Evolutionary conservation across 192 early-diverging fungal species (phyloP).

Genomic region (Endogone sp.): DNA sequence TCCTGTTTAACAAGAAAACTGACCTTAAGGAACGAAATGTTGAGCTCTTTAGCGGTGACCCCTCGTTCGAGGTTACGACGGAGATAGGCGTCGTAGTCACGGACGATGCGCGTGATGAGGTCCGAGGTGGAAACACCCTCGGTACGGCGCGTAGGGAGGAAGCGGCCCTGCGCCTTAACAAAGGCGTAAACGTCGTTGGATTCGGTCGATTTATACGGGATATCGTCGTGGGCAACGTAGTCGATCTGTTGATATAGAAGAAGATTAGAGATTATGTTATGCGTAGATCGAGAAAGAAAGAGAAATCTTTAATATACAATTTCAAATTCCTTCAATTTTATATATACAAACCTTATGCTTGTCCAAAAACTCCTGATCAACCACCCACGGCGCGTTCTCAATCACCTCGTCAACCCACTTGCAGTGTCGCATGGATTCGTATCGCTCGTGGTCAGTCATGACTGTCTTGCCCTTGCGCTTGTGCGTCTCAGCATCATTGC

Average conservation of each 20-base stretch:
- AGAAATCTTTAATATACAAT: too few relatives aligned
- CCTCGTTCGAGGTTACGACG: conserved; percentile 83
- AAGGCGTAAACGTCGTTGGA: conserved; percentile 74
- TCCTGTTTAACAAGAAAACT: too few relatives aligned
- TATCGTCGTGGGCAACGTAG: conserved; percentile 80
- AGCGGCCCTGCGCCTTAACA: conserved; percentile 69
- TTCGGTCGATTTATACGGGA: conserved; percentile 69
- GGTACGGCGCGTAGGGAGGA: conserved; percentile 69
- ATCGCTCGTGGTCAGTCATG: conserved; percentile 71
- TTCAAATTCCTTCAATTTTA: too few relatives aligned
- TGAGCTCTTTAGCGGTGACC: conserved; percentile 74
- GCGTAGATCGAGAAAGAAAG: neutral
- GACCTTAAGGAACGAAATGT: conserved; percentile 78
- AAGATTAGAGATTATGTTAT: too few relatives aligned
- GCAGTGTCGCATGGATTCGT: conserved; percentile 76
- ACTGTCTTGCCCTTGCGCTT: conserved; percentile 78
- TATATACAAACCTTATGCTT: conserved; percentile 49
- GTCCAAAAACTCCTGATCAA: conserved; percentile 74
- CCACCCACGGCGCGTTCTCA: conserved; percentile 70
- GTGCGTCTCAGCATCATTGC: conserved; percentile 73
- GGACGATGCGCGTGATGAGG: conserved; percentile 79
- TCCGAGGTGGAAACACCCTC: conserved; percentile 80
- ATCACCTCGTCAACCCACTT: conserved; percentile 84
- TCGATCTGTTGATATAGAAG: conserved; percentile 49
- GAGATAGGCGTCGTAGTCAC: conserved; percentile 81